Percentiles rank a stretch among this genome's conserved stretches.
Conservation (phyloP, 352 stramenopile genomes). For the Blastocystis hominis region DNA sequence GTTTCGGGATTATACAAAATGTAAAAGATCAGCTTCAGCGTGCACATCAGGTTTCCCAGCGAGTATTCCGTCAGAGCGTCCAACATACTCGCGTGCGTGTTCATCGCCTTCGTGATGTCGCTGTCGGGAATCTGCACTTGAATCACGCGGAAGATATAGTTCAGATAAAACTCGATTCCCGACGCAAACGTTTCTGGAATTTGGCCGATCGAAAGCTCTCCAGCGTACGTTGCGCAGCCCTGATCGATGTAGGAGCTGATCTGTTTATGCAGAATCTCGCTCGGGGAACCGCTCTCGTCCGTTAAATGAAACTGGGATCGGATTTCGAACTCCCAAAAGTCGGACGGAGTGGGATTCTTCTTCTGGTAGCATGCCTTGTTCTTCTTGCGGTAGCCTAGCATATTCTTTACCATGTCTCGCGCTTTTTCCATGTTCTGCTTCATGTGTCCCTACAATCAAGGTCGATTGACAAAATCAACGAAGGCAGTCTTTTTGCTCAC, state of each 20-base stretch:
- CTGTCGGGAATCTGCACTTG: slow-evolving; percentile 27
- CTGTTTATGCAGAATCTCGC: neutral
- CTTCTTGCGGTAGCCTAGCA: slow-evolving; percentile 40
- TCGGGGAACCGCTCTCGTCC: neutral
- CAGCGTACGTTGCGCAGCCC: neutral
- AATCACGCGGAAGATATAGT: slow-evolving; percentile 45
- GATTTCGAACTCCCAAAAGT: slow-evolving; percentile 29
- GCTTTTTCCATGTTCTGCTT: neutral
- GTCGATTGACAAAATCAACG: neutral
- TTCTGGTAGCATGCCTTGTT: slow-evolving; percentile 38
- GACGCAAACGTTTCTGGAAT: slow-evolving; percentile 3
- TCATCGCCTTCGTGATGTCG: slow-evolving; percentile 7
- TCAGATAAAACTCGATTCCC: slow-evolving; percentile 43
- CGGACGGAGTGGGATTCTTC: slow-evolving; percentile 12
- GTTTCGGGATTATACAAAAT: neutral
- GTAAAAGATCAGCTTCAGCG: slow-evolving; percentile 30
- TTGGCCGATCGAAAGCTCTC: neutral
- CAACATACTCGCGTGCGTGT: neutral
- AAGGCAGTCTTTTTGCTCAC: slow-evolving; percentile 6
- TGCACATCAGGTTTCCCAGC: neutral
- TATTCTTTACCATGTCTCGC: neutral
- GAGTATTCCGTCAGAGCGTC: slow-evolving; percentile 33
- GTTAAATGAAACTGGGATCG: neutral
- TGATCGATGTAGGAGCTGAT: slow-evolving; percentile 4
- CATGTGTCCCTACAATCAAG: neutral